Evolutionary conservation across 2,329 filamentous ascomycete genomes (phyloP).

Genomic region (Lithohypha guttulata): DNA sequence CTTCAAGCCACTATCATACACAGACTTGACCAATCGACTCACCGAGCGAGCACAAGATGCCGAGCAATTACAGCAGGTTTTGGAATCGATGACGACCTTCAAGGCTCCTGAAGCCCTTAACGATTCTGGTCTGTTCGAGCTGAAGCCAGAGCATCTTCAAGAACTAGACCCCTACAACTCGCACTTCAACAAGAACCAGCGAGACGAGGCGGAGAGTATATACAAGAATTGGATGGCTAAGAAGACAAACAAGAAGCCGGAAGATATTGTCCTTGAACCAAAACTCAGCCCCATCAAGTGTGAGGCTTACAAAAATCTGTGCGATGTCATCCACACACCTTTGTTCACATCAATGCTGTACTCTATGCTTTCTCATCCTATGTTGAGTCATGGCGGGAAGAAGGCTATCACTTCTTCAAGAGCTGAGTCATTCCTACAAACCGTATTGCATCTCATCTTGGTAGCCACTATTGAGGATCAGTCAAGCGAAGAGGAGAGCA

Average conservation of each 20-base stretch:
- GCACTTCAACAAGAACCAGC: constrained; percentile 92
- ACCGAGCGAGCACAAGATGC: constrained; percentile 83
- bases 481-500: constrained; percentile 42
- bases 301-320: constrained; percentile 65
- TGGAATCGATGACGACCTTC: constrained; percentile 81
- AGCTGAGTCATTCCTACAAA: constrained; percentile 82
- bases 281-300: constrained; percentile 63
- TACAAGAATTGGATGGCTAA: constrained; percentile 82
- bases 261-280: constrained; percentile 87
- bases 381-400: constrained; percentile 57
- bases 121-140: constrained; percentile 86
- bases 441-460: constrained; percentile 76
- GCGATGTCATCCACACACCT: constrained; percentile 70
- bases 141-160: constrained; percentile 75
- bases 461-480: constrained; percentile 78
- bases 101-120: constrained; percentile 82
- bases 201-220: constrained; percentile 84
- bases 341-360: constrained; percentile 86
- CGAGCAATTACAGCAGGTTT: constrained; percentile 72
- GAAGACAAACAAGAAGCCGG: constrained; percentile 66
- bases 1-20: constrained; percentile 92
- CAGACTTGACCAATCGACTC: constrained; percentile 74
- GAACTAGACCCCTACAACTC: constrained; percentile 91
- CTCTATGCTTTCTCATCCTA: constrained; percentile 72
- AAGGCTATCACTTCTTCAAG: constrained; percentile 69